Evolutionary conservation across 1,139 yeast species (phyloP), one percentile per base, ranked within the genome.

Genomic region (Hemisphaericaspora xylanilytica): DNA sequence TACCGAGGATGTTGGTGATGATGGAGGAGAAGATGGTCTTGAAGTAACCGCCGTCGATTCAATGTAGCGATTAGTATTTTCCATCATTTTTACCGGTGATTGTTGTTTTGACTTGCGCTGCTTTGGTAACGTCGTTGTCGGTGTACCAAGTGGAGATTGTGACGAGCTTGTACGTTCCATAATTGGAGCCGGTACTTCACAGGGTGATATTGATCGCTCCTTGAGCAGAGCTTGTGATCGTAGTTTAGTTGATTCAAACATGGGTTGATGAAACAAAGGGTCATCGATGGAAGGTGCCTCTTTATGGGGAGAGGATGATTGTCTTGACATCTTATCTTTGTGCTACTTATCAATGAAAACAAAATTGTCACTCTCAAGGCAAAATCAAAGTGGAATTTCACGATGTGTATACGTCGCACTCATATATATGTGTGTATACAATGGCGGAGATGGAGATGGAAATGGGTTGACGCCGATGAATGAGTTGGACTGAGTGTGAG

Each of bases 191-290:
- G 48, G 41, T 26, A 47, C 39, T 35, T 53, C 55, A 36, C 52
- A 46, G 3, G 58, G 59, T 24, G 57, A 52, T 17, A 53, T 48
- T 21, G 56, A 49, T 25, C 55, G 41, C 15, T 55, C 57, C 18
- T 41, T 35, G n/a, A 28, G 33, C 15, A 26, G 15, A 6, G 14
- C 14, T 15, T 9, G 30, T 12, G 39, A 14, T 25, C 16, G 38
- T 15, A 31, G 26, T 1, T 34, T 38, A 3, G 38, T 35, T 13
- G 38, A 30, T 26, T 29, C 34, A 31, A 35, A 35, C n/a, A 20
- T 30, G 18, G 38, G 38, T 35, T 29, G 24, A 30, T 35, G 34
- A 17, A 35, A 35, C 21, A 35, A 14, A 12, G 28, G 18, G 30
- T 29, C 30, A 17, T 35, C 38, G 11, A 22, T 24, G 11, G 38